Conservation (phyloP, 768 basidiomycete genomes). For the Cystobasidium ongulense region DNA sequence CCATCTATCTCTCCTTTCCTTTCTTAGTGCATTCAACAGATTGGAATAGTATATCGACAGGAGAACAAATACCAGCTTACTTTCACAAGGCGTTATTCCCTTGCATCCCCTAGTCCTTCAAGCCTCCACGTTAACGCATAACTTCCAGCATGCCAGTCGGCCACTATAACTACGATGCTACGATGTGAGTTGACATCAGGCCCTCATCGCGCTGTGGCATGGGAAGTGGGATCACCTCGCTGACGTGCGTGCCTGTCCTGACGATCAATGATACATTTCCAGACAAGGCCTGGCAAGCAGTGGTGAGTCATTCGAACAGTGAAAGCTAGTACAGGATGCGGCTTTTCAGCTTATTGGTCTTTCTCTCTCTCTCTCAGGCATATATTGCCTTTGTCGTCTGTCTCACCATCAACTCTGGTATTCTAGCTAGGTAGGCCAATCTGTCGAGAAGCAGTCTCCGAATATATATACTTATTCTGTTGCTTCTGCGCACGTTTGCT, state of each 20-base stretch:
- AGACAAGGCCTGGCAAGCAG: constrained; percentile 20
- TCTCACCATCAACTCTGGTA: constrained; percentile 19
- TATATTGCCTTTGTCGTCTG: constrained; percentile 18
- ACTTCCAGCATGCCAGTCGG: constrained; percentile 25
- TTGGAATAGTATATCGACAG: too few relatives aligned
- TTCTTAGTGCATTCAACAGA: too few relatives aligned
- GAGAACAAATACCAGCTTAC: too few relatives aligned
- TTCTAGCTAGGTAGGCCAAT: background rate
- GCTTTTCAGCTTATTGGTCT: too few relatives aligned
- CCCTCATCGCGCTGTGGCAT: background rate
- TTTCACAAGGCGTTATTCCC: too few relatives aligned
- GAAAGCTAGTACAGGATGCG: too few relatives aligned
- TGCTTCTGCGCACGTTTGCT: too few relatives aligned
- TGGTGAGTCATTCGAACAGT: background rate
- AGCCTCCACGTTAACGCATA: too few relatives aligned
- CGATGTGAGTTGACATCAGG: background rate
- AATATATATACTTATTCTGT: too few relatives aligned
- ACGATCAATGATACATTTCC: constrained; percentile 16
- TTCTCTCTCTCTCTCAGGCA: background rate
- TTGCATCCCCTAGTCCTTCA: too few relatives aligned
- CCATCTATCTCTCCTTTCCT: too few relatives aligned
- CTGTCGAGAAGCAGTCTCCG: too few relatives aligned
- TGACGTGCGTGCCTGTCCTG: background rate
- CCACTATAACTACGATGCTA: constrained; percentile 24
- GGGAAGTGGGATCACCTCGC: background rate